Conservation (phyloP, 2,329 filamentous ascomycete species). For the Curvularia sp. region DNA sequence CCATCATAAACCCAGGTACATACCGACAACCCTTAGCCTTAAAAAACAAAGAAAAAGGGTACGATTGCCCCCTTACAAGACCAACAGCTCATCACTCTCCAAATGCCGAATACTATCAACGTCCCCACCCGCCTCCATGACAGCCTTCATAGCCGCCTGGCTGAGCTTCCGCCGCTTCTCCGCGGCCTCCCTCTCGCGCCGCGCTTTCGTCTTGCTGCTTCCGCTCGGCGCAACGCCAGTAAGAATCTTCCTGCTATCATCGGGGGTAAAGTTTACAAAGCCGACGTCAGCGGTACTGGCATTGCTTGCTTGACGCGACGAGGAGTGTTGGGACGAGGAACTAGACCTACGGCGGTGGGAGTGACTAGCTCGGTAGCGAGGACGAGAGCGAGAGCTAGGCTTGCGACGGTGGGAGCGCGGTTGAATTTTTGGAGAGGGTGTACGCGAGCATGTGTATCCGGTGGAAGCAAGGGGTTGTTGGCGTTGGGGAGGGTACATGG, state of each 20-base stretch:
- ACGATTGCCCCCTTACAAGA: conserved; percentile 23
- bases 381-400: conserved; percentile 21
- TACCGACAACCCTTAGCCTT: neutral
- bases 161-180: conserved; percentile 75
- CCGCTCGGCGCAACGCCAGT: conserved; percentile 91
- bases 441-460: conserved; percentile 30
- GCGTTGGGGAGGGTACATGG: conserved; percentile 25
- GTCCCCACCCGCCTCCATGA: conserved; percentile 75
- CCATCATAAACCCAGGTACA: neutral
- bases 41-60: neutral
- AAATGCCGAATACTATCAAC: conserved; percentile 53
- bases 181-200: conserved; percentile 83
- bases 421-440: conserved; percentile 35
- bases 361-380: neutral
- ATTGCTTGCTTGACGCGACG: conserved; percentile 52
- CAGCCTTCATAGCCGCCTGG: conserved; percentile 72
- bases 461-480: conserved; percentile 20
- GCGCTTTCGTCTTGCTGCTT: conserved; percentile 91
- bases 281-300: conserved; percentile 54
- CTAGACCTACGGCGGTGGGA: conserved; percentile 33
- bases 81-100: conserved; percentile 52
- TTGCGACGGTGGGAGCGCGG: conserved; percentile 38
- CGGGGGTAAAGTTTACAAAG: conserved; percentile 91
- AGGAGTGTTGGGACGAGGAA: conserved; percentile 30
- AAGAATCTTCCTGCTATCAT: conserved; percentile 79